Evolutionary conservation across 768 basidiomycete genomes (phyloP).

Genomic region (Hygrophoropsis aurantiaca): DNA sequence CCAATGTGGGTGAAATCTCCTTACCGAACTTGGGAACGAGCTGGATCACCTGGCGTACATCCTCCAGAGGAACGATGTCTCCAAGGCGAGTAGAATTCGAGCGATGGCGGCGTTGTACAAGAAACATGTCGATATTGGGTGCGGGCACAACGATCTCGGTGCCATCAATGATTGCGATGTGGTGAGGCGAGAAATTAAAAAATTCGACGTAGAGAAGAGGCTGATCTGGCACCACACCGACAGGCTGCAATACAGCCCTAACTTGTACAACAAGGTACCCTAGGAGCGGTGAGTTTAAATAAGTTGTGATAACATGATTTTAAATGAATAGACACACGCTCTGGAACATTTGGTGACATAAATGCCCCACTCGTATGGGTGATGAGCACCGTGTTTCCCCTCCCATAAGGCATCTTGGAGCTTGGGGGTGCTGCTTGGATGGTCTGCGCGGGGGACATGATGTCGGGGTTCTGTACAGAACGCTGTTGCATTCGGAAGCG

Average conservation of each 20-base stretch:
- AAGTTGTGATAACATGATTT: not conserved
- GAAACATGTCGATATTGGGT: not conserved
- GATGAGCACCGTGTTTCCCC: constrained; percentile 3
- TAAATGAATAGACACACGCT: not conserved
- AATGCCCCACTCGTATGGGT: not conserved
- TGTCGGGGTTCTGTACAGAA: not conserved
- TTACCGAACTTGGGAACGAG: constrained; percentile 3
- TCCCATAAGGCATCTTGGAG: not conserved
- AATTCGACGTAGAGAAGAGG: constrained; percentile 3
- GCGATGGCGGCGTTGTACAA: not conserved
- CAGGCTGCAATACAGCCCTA: not conserved
- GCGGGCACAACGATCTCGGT: not conserved
- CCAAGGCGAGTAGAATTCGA: not conserved
- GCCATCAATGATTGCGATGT: not conserved
- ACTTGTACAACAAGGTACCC: constrained; percentile 1
- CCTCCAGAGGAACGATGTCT: constrained; percentile 1
- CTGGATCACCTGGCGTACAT: constrained; percentile 1
- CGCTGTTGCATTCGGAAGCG: not conserved
- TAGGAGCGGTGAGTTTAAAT: constrained; percentile 2
- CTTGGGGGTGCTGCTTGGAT: constrained; percentile 1
- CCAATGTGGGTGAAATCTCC: not conserved
- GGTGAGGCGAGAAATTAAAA: not conserved
- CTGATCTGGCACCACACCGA: too few relatives aligned
- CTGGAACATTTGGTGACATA: not conserved
- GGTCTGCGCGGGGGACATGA: not conserved